A percentile compares a stretch with the other conserved stretches of the same genome.
These are phyloP conservation scores for Phragmites australis DNA, from an alignment of 176 grass and related monocot genomes.

Conservation along the genomic window DNA sequence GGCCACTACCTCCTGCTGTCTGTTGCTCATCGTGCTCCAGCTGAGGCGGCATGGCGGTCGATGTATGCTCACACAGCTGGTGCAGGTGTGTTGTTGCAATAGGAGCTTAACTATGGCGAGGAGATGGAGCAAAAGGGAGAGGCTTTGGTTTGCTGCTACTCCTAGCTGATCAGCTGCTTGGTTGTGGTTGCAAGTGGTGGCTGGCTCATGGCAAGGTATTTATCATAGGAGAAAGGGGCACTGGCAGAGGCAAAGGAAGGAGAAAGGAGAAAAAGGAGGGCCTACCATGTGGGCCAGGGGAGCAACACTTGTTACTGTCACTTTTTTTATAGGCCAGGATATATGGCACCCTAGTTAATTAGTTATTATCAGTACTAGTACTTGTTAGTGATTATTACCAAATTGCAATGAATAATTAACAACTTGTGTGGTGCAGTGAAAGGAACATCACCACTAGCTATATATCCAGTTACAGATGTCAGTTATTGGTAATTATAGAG, in stretches of 20 bases:
- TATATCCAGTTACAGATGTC: not conserved
- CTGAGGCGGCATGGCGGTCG: slow-evolving; percentile 37
- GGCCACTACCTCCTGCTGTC: slow-evolving; percentile 23
- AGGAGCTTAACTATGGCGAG: not conserved
- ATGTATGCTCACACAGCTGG: not conserved
- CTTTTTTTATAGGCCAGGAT: slow-evolving; percentile 37
- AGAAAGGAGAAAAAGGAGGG: not conserved
- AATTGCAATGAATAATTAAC: slow-evolving; percentile 26
- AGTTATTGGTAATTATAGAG: slow-evolving; percentile 23
- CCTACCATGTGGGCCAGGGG: slow-evolving; percentile 44
- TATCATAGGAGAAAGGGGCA: slow-evolving; percentile 26
- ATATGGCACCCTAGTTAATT: slow-evolving; percentile 23
- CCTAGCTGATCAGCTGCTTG: slow-evolving; percentile 15
- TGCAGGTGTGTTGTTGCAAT: not conserved
- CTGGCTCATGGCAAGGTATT: slow-evolving; percentile 45
- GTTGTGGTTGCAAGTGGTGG: slow-evolving; percentile 27
- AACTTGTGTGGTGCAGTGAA: slow-evolving; percentile 11
- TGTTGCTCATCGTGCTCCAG: slow-evolving; percentile 37
- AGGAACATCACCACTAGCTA: slow-evolving; percentile 13
- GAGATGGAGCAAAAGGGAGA: not conserved
- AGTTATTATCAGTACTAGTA: not conserved
- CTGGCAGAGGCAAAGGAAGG: slow-evolving; percentile 17
- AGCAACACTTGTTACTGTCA: slow-evolving; percentile 43
- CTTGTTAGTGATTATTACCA: not conserved
- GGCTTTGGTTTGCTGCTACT: slow-evolving; percentile 7